phyloP scores from a whole-genome alignment of 495 filamentous ascomycete species.

The Penicillium turbatum region DNA sequence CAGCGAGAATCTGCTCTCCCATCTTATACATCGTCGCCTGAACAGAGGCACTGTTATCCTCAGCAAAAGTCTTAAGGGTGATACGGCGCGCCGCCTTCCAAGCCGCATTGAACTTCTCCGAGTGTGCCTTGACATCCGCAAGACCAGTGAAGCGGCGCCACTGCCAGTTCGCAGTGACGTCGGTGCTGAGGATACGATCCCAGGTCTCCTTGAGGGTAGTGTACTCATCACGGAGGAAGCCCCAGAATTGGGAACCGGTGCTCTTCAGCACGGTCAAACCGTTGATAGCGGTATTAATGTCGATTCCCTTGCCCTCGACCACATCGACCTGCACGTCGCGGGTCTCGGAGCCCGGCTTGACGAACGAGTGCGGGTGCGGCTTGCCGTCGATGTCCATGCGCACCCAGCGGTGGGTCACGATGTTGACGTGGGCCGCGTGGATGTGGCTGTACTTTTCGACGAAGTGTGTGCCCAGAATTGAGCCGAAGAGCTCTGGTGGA shows the following conservation, averaged over 20 bases:
- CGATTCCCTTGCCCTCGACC: conserved; percentile 59
- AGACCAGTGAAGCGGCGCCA: conserved; percentile 70
- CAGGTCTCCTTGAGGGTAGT: conserved; percentile 85
- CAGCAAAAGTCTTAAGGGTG: conserved; percentile 88
- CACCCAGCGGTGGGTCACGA: conserved; percentile 86
- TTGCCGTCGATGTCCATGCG: conserved; percentile 82
- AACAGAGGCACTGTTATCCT: conserved; percentile 84
- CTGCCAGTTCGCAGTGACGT: conserved; percentile 79
- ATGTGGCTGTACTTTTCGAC: conserved; percentile 84
- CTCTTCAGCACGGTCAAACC: conserved; percentile 89
- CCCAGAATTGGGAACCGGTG: conserved; percentile 95
- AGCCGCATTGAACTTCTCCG: conserved; percentile 68
- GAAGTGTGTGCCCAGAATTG: conserved; percentile 82
- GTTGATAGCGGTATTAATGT: conserved; percentile 63
- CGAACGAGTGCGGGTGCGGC: conserved; percentile 95
- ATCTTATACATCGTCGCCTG: conserved; percentile 99
- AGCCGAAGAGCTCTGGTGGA: conserved; percentile 88
- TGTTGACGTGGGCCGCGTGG: conserved; percentile 69
- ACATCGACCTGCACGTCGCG: conserved; percentile 52
- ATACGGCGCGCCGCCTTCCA: conserved; percentile 72
- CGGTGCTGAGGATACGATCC: conserved; percentile 92
- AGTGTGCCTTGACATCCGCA: conserved; percentile 60
- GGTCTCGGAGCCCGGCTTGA: conserved; percentile 83
- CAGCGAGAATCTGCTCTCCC: conserved; percentile 79
- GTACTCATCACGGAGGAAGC: conserved; percentile 88